Base-by-base conservation (phyloP, 2,329 filamentous ascomycete genomes). In the Sarocladium oryzae region DNA sequence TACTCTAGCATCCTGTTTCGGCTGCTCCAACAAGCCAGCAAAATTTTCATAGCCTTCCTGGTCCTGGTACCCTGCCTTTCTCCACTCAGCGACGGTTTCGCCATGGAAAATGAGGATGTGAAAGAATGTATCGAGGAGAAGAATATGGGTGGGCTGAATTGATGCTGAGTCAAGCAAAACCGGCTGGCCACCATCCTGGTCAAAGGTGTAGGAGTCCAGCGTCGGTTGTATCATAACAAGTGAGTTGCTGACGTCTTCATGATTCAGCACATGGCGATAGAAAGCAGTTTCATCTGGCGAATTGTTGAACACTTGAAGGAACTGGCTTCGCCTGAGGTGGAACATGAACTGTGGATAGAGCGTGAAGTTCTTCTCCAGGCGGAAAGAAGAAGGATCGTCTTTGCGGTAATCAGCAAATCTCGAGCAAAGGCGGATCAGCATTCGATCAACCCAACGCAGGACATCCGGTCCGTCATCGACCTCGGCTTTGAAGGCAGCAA, bases 291-390 rank as follows among this genome's bases (percentile, higher is more conserved):
- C 93, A 61, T 99, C 93, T 7, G 93, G 93, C 0, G 92, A 97
- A 69, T 97, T 99, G 76, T 99, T 99, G 81, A 99, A 99, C 52
- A 99, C 91, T 65, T 99, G 93, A 57, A 99, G 71, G 76, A 99
- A 99, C 69, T 97, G 93, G 70, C 90, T 96, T 69, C 93, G 84
- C 60, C 93, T 87, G 55, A 99, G 79, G 69, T 99, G 93, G 78
- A 99, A 99, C 93, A 99, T 99, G 73, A 99, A 99, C 67, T 99
- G 93, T 23, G 93, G 93, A 65, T 99, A 99, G 15, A 99, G 79
- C 0, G 92, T 97, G 65, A 99, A 99, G 75, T 99, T 99, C 82
- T 96, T 96, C 70, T 99, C 93, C 56, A 96, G 72, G 32, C 90
- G 83, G 82, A 99, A 99, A 0, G 92, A 97, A 4, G 92, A 95